Conservation (phyloP, 352 stramenopile species). For the Pythium monospermum region DNA sequence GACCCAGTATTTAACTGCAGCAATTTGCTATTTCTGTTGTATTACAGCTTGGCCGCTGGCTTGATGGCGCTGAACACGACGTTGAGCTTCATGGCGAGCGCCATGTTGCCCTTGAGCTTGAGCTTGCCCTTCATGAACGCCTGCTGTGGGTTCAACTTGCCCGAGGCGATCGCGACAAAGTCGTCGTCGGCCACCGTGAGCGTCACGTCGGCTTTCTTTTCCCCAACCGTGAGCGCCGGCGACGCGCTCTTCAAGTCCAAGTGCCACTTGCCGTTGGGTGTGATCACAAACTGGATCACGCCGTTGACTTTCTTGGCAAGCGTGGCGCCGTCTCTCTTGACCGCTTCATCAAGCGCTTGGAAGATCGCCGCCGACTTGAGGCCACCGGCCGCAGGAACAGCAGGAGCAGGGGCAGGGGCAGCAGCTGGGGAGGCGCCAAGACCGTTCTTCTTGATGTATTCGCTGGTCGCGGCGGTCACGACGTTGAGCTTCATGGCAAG, state of each 20-base stretch:
- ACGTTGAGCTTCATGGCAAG: slow-evolving; percentile 93
- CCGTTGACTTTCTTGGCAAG: slow-evolving; percentile 80
- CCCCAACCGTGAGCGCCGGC: slow-evolving; percentile 46
- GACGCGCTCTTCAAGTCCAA: slow-evolving; percentile 69
- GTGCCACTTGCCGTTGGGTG: slow-evolving; percentile 67
- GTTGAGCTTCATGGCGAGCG: slow-evolving; percentile 93
- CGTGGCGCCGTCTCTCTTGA: slow-evolving; percentile 45
- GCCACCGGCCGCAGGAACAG: slow-evolving; percentile 9
- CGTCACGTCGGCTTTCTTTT: slow-evolving; percentile 75
- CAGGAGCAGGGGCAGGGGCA: slow-evolving; percentile 7
- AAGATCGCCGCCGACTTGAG: slow-evolving; percentile 74
- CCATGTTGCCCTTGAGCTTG: slow-evolving; percentile 95
- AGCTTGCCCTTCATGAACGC: slow-evolving; percentile 96
- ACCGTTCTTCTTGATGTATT: slow-evolving; percentile 73
- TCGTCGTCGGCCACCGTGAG: slow-evolving; percentile 71
- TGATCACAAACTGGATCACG: slow-evolving; percentile 76
- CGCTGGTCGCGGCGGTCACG: slow-evolving; percentile 78
- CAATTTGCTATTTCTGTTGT: too few relatives aligned
- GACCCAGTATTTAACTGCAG: too few relatives aligned
- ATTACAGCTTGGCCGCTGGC: slow-evolving; percentile 73
- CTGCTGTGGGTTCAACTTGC: slow-evolving; percentile 90
- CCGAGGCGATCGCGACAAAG: slow-evolving; percentile 75
- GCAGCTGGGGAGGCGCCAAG: slow-evolving; percentile 14
- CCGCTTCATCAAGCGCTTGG: slow-evolving; percentile 49
- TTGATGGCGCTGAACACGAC: slow-evolving; percentile 89